Evolutionary conservation across 129 eudicot genomes (phyloP).

Genomic region (Artemisia argyi): DNA sequence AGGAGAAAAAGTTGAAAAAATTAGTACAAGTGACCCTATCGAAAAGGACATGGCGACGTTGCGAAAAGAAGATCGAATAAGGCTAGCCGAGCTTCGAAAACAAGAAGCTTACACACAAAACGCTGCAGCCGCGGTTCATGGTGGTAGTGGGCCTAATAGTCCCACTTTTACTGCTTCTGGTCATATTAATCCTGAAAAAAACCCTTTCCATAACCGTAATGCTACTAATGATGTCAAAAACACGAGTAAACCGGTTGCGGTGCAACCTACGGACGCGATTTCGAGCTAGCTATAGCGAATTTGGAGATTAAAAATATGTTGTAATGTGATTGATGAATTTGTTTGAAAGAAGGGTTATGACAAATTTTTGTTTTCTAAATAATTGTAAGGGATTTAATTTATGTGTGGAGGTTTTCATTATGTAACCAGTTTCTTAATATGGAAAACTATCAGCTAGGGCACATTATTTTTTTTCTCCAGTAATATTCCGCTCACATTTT

Average conservation of each 20-base stretch:
- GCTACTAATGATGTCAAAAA: neutral
- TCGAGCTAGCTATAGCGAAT: neutral
- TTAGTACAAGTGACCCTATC: slow-evolving; percentile 42
- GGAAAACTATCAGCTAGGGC: too few species aligned
- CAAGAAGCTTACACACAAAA: slow-evolving; percentile 45
- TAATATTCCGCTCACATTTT: too few species aligned
- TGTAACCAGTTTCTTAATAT: too few species aligned
- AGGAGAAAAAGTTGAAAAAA: slow-evolving; percentile 57
- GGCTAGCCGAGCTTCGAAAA: slow-evolving; percentile 49
- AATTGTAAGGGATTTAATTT: too few species aligned
- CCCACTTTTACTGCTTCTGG: slow-evolving; percentile 37
- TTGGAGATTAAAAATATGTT: too few species aligned
- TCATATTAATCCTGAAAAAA: slow-evolving; percentile 14
- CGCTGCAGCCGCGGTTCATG: slow-evolving; percentile 35
- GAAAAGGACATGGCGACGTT: slow-evolving; percentile 55
- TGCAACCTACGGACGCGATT: slow-evolving; percentile 9
- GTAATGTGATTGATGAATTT: too few species aligned
- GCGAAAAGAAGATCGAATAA: slow-evolving; percentile 46
- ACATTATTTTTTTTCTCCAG: too few species aligned
- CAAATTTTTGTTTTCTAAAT: too few species aligned
- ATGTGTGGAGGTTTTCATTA: too few species aligned
- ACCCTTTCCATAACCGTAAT: slow-evolving; percentile 14
- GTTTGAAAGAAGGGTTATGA: too few species aligned
- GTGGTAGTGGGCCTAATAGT: slow-evolving; percentile 8
- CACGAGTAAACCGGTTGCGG: slow-evolving; percentile 1